Base-by-base conservation (phyloP, 2,329 filamentous ascomycete species). In the Claviceps pazoutovae region DNA sequence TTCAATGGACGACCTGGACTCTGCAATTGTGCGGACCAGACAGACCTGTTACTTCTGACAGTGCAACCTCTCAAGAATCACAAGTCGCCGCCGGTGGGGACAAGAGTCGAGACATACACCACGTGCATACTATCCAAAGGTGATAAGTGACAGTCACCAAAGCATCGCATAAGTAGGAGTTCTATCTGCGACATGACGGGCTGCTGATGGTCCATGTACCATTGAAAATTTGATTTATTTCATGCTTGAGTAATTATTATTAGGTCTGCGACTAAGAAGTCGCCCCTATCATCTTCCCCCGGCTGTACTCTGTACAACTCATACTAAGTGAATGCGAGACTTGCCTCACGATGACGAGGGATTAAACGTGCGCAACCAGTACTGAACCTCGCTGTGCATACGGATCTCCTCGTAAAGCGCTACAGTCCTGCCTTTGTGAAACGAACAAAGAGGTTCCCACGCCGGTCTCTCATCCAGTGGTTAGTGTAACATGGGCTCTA, bases 291-390 rank as follows among this genome's bases (percentile, higher is more conserved):
- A 34, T 34, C 30, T 47, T 21, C 37, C 23, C 43, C 47, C 21
- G 36, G 26, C 23, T 47, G 49, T 47, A 23, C 44, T 38, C 23
- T 47, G 49, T 47, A 23, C 44, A 13, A 51, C 49, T 30, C 49
- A 51, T 38, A 42, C 26, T 5, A 39, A 23, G 30, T 11, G 14
- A 47, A 51, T 38, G 42, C 43, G 23, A 51, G 44, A 46, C 46
- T 51, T 51, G 44, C 43, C 44, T 37, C 41, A 46, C 49, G 9
- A 14, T 34, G 49, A 46, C 17, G 37, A n/a, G 23, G 9, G 49
- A 5, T 23, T n/a, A 37, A 34, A 47, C n/a, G 34, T 23, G n/a
- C 38, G 49, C 49, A 51, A 37, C 37, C 44, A 47, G 23, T 36
- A 23, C 36, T 11, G n/a, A 41, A 1, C 37, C 37, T 19, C 9